Percentiles rank a stretch among this genome's conserved stretches.
phyloP scores from a whole-genome alignment of 306 rosid genomes.

The Vigna nakashimae region DNA sequence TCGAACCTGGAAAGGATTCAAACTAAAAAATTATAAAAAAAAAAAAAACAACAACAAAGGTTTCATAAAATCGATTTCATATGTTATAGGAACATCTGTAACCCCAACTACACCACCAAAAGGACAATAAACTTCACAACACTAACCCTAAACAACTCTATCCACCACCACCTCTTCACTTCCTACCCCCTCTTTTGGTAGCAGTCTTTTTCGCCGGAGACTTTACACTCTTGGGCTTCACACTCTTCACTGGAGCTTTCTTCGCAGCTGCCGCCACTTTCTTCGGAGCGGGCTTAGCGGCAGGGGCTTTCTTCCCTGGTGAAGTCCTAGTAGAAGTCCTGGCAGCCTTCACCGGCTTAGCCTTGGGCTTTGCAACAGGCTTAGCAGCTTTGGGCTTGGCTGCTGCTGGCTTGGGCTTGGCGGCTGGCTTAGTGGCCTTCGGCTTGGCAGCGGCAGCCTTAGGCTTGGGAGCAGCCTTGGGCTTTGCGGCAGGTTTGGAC shows the following conservation, averaged over 20 bases:
- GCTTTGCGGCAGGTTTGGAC: background rate
- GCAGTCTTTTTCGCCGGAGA: constrained; percentile 6
- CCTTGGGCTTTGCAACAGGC: constrained; percentile 49
- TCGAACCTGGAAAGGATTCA: background rate
- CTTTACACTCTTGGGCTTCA: constrained; percentile 10
- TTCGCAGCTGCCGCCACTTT: background rate
- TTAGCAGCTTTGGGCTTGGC: constrained; percentile 46
- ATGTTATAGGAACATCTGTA: constrained; percentile 21
- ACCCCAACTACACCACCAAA: constrained; percentile 24
- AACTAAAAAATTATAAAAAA: background rate
- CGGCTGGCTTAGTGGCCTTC: constrained; percentile 45
- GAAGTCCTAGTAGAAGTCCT: constrained; percentile 8
- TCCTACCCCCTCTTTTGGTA: constrained; percentile 10
- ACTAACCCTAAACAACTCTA: constrained; percentile 20
- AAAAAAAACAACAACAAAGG: background rate
- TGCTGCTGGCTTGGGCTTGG: constrained; percentile 30
- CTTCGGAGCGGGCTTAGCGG: background rate
- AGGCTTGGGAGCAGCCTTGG: background rate
- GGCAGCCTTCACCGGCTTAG: background rate
- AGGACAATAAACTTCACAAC: constrained; percentile 23
- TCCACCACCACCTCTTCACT: background rate
- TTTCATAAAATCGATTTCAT: constrained; percentile 13
- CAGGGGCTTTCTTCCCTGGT: constrained; percentile 1
- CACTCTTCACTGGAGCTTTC: constrained; percentile 14
- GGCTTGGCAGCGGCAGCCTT: constrained; percentile 9